phyloP scores from a whole-genome alignment of 176 grass and related monocot species.

The Juncus effusus region DNA sequence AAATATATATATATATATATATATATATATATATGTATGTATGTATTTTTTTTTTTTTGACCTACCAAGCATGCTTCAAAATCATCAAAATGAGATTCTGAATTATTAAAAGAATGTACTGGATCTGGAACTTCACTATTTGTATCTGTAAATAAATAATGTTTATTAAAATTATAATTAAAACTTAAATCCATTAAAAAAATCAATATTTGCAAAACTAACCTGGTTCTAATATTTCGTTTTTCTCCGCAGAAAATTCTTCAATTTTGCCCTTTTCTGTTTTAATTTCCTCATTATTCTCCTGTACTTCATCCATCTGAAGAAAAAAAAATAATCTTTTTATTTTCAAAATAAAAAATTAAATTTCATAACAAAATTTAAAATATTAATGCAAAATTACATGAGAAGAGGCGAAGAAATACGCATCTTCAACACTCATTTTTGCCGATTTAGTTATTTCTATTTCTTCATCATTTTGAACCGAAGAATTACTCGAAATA shows the following conservation, averaged over 20 bases:
- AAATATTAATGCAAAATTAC: conserved; percentile 31
- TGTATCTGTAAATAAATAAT: no score
- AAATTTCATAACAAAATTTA: not conserved
- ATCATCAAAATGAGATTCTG: conserved; percentile 59
- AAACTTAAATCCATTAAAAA: conserved; percentile 6
- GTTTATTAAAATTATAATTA: conserved; percentile 12
- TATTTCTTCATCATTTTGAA: conserved; percentile 31
- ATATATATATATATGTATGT: no score
- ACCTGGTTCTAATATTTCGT: conserved; percentile 30
- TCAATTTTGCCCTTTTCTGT: conserved; percentile 26
- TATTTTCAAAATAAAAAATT: conserved; percentile 3
- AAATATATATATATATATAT: no score
- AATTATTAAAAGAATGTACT: not conserved
- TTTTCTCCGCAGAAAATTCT: conserved; percentile 38
- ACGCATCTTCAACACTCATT: conserved; percentile 33
- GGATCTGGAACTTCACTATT: not conserved
- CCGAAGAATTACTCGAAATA: conserved; percentile 29
- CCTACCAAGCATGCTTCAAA: conserved; percentile 79
- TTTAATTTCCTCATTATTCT: conserved; percentile 24
- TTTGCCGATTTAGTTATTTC: conserved; percentile 12
- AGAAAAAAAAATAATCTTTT: conserved; percentile 15
- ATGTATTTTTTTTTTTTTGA: not conserved
- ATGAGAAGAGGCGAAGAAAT: conserved; percentile 22
- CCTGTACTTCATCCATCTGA: conserved; percentile 50
- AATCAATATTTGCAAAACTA: conserved; percentile 32